Conservation (phyloP, 345 rosid genomes). For the Hibiscus trionum region DNA sequence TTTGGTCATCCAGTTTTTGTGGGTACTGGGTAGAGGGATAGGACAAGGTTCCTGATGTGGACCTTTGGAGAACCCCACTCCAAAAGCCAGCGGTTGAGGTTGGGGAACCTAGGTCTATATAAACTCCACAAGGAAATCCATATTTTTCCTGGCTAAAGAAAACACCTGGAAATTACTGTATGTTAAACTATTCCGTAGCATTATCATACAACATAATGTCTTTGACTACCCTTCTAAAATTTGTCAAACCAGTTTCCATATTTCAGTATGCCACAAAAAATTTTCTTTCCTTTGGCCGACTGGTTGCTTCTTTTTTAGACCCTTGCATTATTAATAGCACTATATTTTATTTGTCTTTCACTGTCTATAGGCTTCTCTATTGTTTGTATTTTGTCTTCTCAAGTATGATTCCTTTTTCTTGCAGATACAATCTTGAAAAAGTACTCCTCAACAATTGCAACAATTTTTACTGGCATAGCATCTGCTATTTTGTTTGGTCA, state of each 20-base stretch:
- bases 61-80: too few species aligned
- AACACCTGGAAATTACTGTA: not conserved
- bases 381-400: not conserved
- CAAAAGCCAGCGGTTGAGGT: too few species aligned
- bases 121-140: too few species aligned
- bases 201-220: not conserved
- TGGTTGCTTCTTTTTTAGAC: not conserved
- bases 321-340: not conserved
- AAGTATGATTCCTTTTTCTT: slow-evolving; percentile 19
- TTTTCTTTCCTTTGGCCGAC: not conserved
- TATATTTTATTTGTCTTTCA: not conserved
- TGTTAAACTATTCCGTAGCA: not conserved
- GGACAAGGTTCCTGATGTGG: not conserved
- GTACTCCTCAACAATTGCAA: slow-evolving; percentile 96
- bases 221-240: not conserved
- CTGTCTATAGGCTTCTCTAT: not conserved
- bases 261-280: not conserved
- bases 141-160: not conserved
- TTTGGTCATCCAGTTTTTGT: not conserved
- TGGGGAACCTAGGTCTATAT: not conserved
- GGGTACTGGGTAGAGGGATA: not conserved
- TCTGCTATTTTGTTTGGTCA: slow-evolving; percentile 95
- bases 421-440: slow-evolving; percentile 97
- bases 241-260: not conserved
- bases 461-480: slow-evolving; percentile 94